Evolutionary conservation across 2,329 filamentous ascomycete species (phyloP), one percentile per base, ranked within the genome.

Genomic region (Talaromyces albobiverticillius): DNA sequence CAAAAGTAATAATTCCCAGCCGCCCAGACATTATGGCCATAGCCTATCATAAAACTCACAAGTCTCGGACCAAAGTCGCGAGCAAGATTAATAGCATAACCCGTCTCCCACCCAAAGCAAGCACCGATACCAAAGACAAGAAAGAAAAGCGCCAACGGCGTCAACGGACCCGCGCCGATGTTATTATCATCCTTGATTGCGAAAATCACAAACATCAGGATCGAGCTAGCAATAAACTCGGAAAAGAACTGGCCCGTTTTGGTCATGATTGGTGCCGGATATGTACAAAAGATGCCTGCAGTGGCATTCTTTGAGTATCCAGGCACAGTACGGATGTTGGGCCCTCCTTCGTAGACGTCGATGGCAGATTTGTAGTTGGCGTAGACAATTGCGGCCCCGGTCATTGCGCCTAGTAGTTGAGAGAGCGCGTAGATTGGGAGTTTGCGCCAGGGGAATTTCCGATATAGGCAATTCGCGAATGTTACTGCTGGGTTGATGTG

Each of bases 21-120:
- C 9, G 76, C 79, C 83, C 85, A 90, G 0, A 89, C 86, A 47
- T 85, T 79, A 46, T 67, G 68, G 1, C 85, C 85, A 64, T 90
- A 90, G 2, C 87, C 87, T 51, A 89, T 62, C 64, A 85, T 81
- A 64, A 84, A 87, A 1, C 82, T 81, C 58, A 87, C 81, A 41
- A 89, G 68, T 10, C 87, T 76, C 9, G 86, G 86, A 1, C 85
- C 85, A 64, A 90, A 87, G 59, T 90, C 87, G 68, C 87, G 79
- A 32, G 86, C 87, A 40, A 88, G 69, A 63, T 90, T 90, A 60
- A 89, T 88, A 14, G 86, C 87, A 69, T 88, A 90, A 34, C 87
- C 86, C 1, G 87, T 90, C 67, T 90, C 82, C 85, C 85, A 89
- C 6, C 87, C 87, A 62, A 88, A 89, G 64, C 84, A 87, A 29